Conservation (phyloP, 257 asterid species). For the Solanum chiquidenum region DNA sequence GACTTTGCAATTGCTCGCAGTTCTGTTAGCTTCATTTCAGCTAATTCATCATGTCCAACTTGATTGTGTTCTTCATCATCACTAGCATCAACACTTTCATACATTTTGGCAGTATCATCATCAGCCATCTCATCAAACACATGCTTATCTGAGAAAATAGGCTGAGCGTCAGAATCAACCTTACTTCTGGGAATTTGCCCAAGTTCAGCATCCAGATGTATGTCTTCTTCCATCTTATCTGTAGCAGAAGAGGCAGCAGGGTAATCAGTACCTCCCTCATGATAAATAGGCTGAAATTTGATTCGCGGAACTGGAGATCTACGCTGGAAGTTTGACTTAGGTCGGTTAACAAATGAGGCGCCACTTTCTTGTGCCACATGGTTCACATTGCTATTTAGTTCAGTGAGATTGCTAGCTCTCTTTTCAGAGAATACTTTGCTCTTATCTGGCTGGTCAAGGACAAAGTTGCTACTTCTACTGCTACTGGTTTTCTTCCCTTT, state of each 20-base stretch:
- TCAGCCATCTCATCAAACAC: conserved; percentile 28
- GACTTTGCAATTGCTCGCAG: conserved; percentile 59
- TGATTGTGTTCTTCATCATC: conserved; percentile 10
- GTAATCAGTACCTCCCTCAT: conserved; percentile 15
- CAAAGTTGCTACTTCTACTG: conserved; percentile 35
- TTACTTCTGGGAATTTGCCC: background rate
- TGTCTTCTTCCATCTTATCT: background rate
- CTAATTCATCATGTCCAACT: conserved; percentile 11
- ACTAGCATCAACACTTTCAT: conserved; percentile 13
- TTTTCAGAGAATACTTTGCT: conserved; percentile 20
- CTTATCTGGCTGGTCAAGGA: conserved; percentile 41
- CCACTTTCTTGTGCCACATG: conserved; percentile 32
- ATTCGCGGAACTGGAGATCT: conserved; percentile 69
- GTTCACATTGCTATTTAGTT: conserved; percentile 17
- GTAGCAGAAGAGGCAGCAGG: background rate
- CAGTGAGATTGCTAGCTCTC: conserved; percentile 16
- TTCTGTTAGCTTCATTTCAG: conserved; percentile 50
- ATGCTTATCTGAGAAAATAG: conserved; percentile 16
- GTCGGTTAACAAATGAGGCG: conserved; percentile 36
- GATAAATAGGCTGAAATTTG: conserved; percentile 39
- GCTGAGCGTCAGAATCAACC: conserved; percentile 7
- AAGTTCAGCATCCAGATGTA: conserved; percentile 14
- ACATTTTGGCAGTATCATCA: conserved; percentile 20
- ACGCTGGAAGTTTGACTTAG: conserved; percentile 63
- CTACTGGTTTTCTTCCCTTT: conserved; percentile 50